phyloP scores from a whole-genome alignment of 768 basidiomycete genomes.

The Termitomyces sp. region DNA sequence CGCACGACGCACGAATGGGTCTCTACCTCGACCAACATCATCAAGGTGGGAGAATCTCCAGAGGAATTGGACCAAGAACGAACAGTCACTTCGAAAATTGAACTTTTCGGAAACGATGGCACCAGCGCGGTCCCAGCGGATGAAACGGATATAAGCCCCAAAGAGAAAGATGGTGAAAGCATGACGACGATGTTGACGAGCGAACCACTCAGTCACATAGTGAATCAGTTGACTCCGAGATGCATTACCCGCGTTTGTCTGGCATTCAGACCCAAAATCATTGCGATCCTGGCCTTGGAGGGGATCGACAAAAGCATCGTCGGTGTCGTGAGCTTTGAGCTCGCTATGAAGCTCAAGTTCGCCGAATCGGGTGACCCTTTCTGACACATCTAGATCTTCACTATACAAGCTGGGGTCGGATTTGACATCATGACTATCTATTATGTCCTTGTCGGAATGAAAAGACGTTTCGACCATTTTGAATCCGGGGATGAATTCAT shows the following conservation, averaged over 20 bases:
- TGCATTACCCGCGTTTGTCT: not conserved
- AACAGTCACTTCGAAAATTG: slow-evolving; percentile 1
- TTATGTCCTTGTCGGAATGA: too few relatives aligned
- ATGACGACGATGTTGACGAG: slow-evolving; percentile 22
- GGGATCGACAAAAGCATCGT: slow-evolving; percentile 4
- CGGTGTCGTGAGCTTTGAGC: slow-evolving; percentile 9
- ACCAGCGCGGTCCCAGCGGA: too few relatives aligned
- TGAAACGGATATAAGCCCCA: too few relatives aligned
- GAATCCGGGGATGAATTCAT: too few relatives aligned
- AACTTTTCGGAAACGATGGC: too few relatives aligned
- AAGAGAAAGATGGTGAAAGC: too few relatives aligned
- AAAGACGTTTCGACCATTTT: too few relatives aligned
- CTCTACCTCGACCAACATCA: not conserved
- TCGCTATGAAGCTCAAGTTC: slow-evolving; percentile 11
- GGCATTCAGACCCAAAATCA: not conserved
- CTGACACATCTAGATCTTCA: not conserved
- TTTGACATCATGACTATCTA: not conserved
- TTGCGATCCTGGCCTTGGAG: not conserved
- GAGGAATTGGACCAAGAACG: slow-evolving; percentile 21
- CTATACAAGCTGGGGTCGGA: slow-evolving; percentile 5
- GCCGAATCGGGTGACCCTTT: slow-evolving; percentile 4
- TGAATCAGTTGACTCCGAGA: slow-evolving; percentile 18
- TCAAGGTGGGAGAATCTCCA: slow-evolving; percentile 19
- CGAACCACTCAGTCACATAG: slow-evolving; percentile 15
- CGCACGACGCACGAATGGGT: slow-evolving; percentile 16